Evolutionary conservation across 2,329 filamentous ascomycete genomes (phyloP), one percentile per base, ranked within the genome.

Genomic region (Botrytis tulipae): DNA sequence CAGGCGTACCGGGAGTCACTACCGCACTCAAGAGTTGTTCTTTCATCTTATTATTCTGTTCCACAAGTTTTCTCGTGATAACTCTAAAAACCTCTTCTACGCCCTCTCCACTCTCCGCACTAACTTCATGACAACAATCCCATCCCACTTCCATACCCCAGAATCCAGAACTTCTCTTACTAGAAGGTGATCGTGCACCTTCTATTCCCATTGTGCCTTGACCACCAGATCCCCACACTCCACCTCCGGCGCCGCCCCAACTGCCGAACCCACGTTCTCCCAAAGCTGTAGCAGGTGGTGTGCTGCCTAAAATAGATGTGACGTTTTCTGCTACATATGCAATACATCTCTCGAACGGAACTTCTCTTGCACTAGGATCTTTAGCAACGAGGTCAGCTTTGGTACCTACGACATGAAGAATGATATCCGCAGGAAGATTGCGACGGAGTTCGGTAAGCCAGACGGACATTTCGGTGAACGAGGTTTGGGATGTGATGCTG

Each of bases 81-180:
- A 97, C 93, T 2, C 95, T 88, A 79, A 98, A 98, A 0, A 99
- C 94, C 83, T 98, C 96, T 78, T 98, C 96, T 29, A 99, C 95
- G 29, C 95, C 95, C 85, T 98, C 95, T 73, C 95, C 95, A 79
- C 92, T 94, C 85, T 97, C 95, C 66, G 95, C 95, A 78, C 91
- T 95, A 80, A 99, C 95, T 84, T 99, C 96, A 82, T 98, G 96
- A 82, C 95, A 98, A 76, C 94, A 97, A 80, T 98, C 95, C 95
- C 95, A 98, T 70, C 95, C 94, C 9, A 94, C 90, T 80, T 98
- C 95, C 82, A 96, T 93, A 35, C 92, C 94, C 95, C 95, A 98
- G 83, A 94, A 93, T 2, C 92, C 92, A 54, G 89, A 92, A 79
- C 89, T 92, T 60, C 90, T 85, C 81, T 91, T 91, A 65, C 87